Percentiles rank a stretch among this genome's conserved stretches.
phyloP scores from a whole-genome alignment of 495 filamentous ascomycete species.

The Daldinia loculata region DNA sequence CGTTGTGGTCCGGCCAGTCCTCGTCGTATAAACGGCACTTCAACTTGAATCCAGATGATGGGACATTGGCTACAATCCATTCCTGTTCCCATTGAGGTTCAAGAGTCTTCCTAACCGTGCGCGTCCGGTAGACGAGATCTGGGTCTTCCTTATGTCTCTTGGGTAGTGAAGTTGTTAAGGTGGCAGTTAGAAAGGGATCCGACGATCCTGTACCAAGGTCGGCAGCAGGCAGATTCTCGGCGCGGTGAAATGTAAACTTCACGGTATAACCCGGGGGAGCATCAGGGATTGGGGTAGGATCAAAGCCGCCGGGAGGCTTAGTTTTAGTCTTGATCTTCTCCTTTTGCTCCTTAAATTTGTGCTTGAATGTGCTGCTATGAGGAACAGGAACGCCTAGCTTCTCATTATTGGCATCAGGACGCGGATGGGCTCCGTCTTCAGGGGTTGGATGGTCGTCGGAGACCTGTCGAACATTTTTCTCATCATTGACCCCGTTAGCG shows the following conservation, averaged over 20 bases:
- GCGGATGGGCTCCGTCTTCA: conserved; percentile 17
- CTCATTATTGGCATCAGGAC: conserved; percentile 26
- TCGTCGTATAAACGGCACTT: conserved; percentile 89
- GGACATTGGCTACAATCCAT: conserved; percentile 89
- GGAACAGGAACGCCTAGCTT: conserved; percentile 16
- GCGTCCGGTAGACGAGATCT: conserved; percentile 73
- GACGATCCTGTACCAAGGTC: conserved; percentile 80
- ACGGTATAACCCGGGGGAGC: conserved; percentile 81
- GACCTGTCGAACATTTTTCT: conserved; percentile 30
- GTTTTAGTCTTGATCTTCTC: conserved; percentile 66
- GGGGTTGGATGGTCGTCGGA: conserved; percentile 22
- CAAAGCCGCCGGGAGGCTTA: conserved; percentile 80
- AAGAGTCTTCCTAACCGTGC: conserved; percentile 72
- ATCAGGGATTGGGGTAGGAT: conserved; percentile 76
- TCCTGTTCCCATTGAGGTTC: conserved; percentile 83
- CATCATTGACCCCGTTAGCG: conserved; percentile 26
- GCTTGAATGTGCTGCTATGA: conserved; percentile 42
- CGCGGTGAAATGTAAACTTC: conserved; percentile 84
- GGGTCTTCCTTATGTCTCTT: conserved; percentile 84
- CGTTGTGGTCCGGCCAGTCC: conserved; percentile 85
- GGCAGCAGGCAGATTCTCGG: conserved; percentile 79
- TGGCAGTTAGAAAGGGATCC: conserved; percentile 83
- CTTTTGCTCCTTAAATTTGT: conserved; percentile 64
- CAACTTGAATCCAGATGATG: conserved; percentile 76
- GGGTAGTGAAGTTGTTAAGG: conserved; percentile 67